Percentiles rank a stretch among this genome's conserved stretches.
These are phyloP conservation scores for Didymella arachidicola DNA, from an alignment of 2,329 filamentous ascomycete genomes.

Conservation along the genomic window DNA sequence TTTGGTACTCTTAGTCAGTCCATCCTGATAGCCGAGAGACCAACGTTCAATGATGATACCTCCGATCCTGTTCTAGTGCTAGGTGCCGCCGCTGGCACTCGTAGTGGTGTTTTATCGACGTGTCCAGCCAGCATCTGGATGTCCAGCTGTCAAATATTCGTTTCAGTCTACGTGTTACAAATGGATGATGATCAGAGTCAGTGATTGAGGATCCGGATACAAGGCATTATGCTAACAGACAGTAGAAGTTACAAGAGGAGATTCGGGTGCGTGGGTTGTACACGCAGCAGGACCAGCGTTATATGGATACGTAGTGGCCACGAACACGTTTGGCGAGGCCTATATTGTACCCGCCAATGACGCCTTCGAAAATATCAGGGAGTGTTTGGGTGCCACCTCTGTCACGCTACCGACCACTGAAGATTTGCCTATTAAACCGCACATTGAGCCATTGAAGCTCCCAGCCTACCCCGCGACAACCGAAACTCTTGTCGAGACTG, in stretches of 20 bases:
- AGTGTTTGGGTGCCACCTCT: neutral
- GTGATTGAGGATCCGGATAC: neutral
- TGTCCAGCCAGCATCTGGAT: neutral
- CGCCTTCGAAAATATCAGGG: neutral
- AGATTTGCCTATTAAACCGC: no score
- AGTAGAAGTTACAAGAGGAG: neutral
- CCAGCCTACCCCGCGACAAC: no score
- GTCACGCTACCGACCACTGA: no score
- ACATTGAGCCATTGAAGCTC: no score
- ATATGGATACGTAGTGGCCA: neutral
- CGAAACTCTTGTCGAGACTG: no score
- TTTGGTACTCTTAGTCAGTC: neutral
- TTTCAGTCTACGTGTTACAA: neutral
- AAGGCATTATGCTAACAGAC: neutral
- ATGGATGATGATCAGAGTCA: neutral
- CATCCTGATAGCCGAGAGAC: neutral
- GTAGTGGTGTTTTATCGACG: neutral
- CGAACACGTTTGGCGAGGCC: neutral
- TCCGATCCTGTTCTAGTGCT: neutral
- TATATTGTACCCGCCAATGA: neutral
- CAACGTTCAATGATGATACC: neutral
- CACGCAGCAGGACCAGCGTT: neutral
- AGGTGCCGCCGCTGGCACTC: neutral
- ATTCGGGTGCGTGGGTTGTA: neutral
- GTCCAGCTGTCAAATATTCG: neutral